These are phyloP conservation scores for Candida glucosophila DNA, from an alignment of 1,139 yeast species.

Conservation along the genomic window DNA sequence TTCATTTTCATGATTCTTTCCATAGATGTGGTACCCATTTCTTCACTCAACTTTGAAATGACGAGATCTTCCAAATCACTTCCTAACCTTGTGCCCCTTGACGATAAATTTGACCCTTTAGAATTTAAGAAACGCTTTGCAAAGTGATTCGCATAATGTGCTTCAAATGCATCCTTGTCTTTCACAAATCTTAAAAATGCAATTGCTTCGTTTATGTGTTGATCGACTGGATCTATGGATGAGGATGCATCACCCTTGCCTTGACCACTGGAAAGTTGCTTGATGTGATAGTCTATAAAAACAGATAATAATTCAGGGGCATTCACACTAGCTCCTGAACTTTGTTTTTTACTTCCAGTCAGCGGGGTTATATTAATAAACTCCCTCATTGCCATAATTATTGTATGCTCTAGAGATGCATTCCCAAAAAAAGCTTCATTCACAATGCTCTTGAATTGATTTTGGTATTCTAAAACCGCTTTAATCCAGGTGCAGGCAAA, in stretches of 20 bases:
- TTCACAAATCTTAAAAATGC: slow-evolving; percentile 58
- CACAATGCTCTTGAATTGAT: slow-evolving; percentile 43
- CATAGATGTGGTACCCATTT: slow-evolving; percentile 74
- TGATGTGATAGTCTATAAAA: slow-evolving; percentile 65
- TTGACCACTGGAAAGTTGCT: slow-evolving; percentile 40
- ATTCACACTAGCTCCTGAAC: slow-evolving; percentile 27
- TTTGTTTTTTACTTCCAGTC: slow-evolving; percentile 7
- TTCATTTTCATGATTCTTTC: slow-evolving; percentile 85
- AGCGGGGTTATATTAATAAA: slow-evolving; percentile 39
- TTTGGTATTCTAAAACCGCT: slow-evolving; percentile 44
- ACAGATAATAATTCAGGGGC: slow-evolving; percentile 69
- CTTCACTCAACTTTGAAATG: slow-evolving; percentile 64
- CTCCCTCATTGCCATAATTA: slow-evolving; percentile 55
- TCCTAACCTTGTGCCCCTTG: slow-evolving; percentile 18
- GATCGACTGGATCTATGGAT: slow-evolving; percentile 46
- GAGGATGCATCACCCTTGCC: slow-evolving; percentile 13
- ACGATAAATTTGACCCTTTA: slow-evolving; percentile 18
- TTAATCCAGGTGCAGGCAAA: slow-evolving; percentile 70
- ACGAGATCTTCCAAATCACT: slow-evolving; percentile 64
- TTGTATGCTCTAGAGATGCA: slow-evolving; percentile 41
- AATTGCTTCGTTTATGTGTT: slow-evolving; percentile 46
- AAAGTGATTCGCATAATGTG: slow-evolving; percentile 77
- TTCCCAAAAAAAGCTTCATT: slow-evolving; percentile 42
- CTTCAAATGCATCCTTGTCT: slow-evolving; percentile 86
- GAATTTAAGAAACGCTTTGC: slow-evolving; percentile 72